Percentiles rank a stretch among this genome's conserved stretches.
Evolutionary conservation across 2,329 filamentous ascomycete species (phyloP).

Genomic region (Aureobasidium sp.): DNA sequence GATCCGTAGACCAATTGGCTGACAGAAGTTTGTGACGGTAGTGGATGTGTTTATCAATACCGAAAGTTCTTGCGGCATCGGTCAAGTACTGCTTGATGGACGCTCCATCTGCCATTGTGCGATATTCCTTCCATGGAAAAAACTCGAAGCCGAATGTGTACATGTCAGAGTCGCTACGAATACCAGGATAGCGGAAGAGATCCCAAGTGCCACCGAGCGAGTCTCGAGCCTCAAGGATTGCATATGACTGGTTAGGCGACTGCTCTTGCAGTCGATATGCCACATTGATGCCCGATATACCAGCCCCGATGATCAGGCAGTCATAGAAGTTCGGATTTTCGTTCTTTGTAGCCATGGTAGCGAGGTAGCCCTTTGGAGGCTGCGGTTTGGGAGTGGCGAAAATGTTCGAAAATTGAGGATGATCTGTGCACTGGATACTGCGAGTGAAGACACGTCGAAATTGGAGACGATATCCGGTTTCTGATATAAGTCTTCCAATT

Average conservation of each 20-base stretch:
- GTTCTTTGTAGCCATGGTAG: neutral
- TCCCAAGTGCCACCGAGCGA: constrained; percentile 72
- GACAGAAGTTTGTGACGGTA: constrained; percentile 37
- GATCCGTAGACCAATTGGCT: constrained; percentile 40
- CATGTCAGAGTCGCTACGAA: constrained; percentile 47
- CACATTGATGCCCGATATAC: constrained; percentile 68
- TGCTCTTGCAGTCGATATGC: constrained; percentile 52
- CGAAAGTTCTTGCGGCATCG: constrained; percentile 37
- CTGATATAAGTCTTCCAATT: neutral
- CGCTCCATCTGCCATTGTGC: constrained; percentile 40
- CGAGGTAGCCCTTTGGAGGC: neutral
- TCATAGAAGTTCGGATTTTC: constrained; percentile 27
- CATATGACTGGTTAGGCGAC: constrained; percentile 51
- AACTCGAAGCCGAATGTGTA: constrained; percentile 56
- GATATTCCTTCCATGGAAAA: constrained; percentile 56
- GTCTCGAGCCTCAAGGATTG: constrained; percentile 61
- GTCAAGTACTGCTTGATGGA: constrained; percentile 40
- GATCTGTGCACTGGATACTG: neutral
- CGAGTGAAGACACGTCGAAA: neutral
- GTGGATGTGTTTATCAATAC: constrained; percentile 41
- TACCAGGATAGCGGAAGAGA: constrained; percentile 63
- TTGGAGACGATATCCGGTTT: neutral
- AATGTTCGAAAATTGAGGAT: neutral
- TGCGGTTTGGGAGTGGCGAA: neutral
- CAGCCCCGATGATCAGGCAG: constrained; percentile 61